phyloP scores from a whole-genome alignment of 345 rosid genomes.

The Gossypium australe region DNA sequence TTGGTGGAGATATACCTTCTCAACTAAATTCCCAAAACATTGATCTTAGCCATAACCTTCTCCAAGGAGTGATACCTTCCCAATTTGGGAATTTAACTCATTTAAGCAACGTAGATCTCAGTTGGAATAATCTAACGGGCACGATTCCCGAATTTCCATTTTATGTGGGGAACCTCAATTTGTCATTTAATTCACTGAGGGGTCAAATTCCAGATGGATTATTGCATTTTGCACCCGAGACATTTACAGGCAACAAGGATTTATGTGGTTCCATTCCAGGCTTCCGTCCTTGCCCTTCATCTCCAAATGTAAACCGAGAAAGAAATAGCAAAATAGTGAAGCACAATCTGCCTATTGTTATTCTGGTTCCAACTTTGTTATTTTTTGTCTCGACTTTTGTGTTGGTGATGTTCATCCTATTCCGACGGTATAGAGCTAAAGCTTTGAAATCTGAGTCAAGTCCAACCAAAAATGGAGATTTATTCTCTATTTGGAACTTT shows the following conservation, averaged over 20 bases:
- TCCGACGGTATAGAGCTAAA: background rate
- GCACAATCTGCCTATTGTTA: background rate
- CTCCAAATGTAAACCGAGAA: background rate
- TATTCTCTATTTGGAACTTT: slow-evolving; percentile 8
- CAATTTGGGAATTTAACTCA: background rate
- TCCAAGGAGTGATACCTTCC: background rate
- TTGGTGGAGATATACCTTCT: background rate
- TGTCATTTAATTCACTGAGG: background rate
- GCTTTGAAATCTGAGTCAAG: background rate
- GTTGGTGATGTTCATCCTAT: background rate
- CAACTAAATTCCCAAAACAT: background rate
- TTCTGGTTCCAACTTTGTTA: background rate
- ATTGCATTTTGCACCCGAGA: background rate
- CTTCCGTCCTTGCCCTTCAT: background rate
- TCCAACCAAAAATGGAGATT: background rate
- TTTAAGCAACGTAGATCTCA: background rate
- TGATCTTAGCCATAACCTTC: background rate
- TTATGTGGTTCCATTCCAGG: background rate
- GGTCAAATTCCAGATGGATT: background rate
- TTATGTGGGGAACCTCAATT: background rate
- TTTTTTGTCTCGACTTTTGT: background rate
- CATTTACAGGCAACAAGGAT: background rate
- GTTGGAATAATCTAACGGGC: background rate
- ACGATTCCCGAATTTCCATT: background rate
- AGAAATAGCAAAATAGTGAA: background rate